Evolutionary conservation across 495 filamentous ascomycete genomes (phyloP), one percentile per base, ranked within the genome.

Genomic region (Xylaria sp.): DNA sequence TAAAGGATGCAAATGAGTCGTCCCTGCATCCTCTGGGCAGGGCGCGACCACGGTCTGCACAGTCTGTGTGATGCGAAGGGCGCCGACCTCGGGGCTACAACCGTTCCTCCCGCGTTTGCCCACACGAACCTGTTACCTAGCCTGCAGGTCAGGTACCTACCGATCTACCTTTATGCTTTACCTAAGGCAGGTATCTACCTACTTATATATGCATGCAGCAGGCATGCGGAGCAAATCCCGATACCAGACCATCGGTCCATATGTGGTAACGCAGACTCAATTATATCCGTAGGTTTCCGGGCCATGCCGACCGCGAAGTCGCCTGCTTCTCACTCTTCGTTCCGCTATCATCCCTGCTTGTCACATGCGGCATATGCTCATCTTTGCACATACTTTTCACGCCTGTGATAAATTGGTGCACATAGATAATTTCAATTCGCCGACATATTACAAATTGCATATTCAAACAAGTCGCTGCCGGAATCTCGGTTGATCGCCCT

Each of bases 281-380:
- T n/a, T n/a, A n/a, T n/a, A n/a, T 40, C 64, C 64, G 64, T 50
- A 9, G 31, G 1, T 67, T 67, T 67, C 64, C 64, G 64, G 48
- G 2, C n/a, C 43, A 67, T 67, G 15, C 64, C 64, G 64, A 67
- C 7, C 31, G 19, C 12, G 2, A 17, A 67, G 48, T 9, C 33
- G 17, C 31, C 48, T 29, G 43, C 5, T 48, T 9, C 31, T 64
- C 41, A 11, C 26, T 14, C 8, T 29, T 63, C 44, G 58, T 63
- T 62, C 58, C 68, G 58, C 58, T 15, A 33, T 52, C n/a, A 57
- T 43, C 37, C 35, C 35, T 44, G 50, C 50, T 44, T 48, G 43
- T 64, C 43, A 64, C 43, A n/a, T 64, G 41, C 21, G 37, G 5
- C 14, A 5, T 5, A 31, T 17, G 19, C 0, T 17, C 26, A 55